Evolutionary conservation across 2,329 filamentous ascomycete genomes (phyloP).

Genomic region (Penicillium sp.): DNA sequence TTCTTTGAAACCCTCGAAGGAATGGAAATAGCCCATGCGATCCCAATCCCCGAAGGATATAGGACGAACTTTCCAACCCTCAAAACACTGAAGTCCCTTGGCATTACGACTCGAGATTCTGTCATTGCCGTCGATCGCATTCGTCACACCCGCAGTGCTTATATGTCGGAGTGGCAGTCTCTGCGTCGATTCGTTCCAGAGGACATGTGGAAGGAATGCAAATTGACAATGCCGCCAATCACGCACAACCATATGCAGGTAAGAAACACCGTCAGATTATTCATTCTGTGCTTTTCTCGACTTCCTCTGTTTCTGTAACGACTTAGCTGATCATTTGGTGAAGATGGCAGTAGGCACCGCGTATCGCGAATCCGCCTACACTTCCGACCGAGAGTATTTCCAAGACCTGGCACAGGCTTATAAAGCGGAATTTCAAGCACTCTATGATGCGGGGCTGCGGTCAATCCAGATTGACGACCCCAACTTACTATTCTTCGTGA

Average conservation of each 20-base stretch:
- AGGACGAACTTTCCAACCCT: slow-evolving; percentile 4
- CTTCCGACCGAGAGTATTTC: slow-evolving; percentile 59
- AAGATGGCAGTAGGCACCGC: slow-evolving; percentile 52
- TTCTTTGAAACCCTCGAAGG: slow-evolving; percentile 25
- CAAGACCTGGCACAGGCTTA: slow-evolving; percentile 61
- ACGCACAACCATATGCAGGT: slow-evolving; percentile 13
- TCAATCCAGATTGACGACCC: slow-evolving; percentile 65
- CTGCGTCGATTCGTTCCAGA: slow-evolving; percentile 1
- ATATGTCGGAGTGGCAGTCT: slow-evolving; percentile 7
- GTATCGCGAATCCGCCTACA: slow-evolving; percentile 53
- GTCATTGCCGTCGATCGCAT: slow-evolving; percentile 5
- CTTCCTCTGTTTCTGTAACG: too few relatives aligned
- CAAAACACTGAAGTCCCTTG: slow-evolving; percentile 2
- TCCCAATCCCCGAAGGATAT: slow-evolving; percentile 3
- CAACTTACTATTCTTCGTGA: slow-evolving; percentile 67
- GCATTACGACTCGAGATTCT: slow-evolving; percentile 2
- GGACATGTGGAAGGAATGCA: slow-evolving; percentile 8
- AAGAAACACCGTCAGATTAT: not conserved
- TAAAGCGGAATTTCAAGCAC: slow-evolving; percentile 54
- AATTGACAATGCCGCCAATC: slow-evolving; percentile 14
- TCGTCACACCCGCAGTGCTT: not conserved
- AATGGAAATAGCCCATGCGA: slow-evolving; percentile 9
- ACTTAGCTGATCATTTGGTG: slow-evolving; percentile 29
- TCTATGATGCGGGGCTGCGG: slow-evolving; percentile 59
- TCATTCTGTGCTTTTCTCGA: too few relatives aligned